Evolutionary conservation across 176 grass and related monocot genomes (phyloP), one percentile per base, ranked within the genome.

Genomic region (Cenchrus purpureus): DNA sequence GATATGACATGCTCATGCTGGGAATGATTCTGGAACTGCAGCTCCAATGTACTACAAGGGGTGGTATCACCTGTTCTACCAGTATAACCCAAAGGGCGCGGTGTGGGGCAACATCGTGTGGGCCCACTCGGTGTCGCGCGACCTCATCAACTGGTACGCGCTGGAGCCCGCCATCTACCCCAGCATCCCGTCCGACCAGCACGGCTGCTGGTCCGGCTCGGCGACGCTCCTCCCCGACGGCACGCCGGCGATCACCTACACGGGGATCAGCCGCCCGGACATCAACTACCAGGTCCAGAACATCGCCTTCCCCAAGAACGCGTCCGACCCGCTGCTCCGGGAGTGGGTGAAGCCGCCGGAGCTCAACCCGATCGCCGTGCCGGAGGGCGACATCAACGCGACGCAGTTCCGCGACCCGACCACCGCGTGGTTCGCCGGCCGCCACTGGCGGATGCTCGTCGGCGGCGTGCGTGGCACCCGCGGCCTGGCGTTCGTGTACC

Each of bases 31-130:
- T 62, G 57, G 19, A 59, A n/a, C 5, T 32, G 14, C 71, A 74
- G 71, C 49, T 93, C 94, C 91, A 4, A 62, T 97, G 84, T 90
- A 88, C 28, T 97, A 91, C 71, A 94, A 86, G 12, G 94, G 91
- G 10, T 34, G 89, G 43, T 94, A 97, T 54, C 94, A 97, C 34
- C 57, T 97, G 6, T 97, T 97, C 82, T 97, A 97, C 63, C 94
- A 91, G 48, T 97, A 97, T 85, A 97, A 97, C 45, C 94, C 94
- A 1, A 89, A 84, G 59, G 89, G 87, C 25, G 78, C 94, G 0
- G 89, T 91, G 4, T 97, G 94, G 94, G 94, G 89, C 2, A 94
- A 91, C 84, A 91, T 93, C 4, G 84, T 88, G 45, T 97, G 94
- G 94, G 94, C 91, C 0, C 94, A 97, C 87, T 94, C 91, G 3